Evolutionary conservation across 139 green algal genomes (phyloP).

Genomic region (Chlamydomonas incerta): DNA sequence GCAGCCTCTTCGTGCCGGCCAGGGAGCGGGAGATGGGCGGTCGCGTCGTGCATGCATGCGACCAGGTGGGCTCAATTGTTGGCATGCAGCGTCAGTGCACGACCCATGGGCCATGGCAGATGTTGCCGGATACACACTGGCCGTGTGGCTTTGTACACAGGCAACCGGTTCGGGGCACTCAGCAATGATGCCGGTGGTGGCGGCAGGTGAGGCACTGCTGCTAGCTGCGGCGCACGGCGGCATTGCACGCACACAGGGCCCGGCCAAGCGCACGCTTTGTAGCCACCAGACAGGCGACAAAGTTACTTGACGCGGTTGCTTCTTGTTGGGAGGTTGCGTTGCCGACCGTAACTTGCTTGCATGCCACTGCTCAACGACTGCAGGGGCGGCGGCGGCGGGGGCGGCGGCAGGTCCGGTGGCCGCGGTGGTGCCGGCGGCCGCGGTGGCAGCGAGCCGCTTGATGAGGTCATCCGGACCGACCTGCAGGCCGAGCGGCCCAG

Average conservation of each 20-base stretch:
- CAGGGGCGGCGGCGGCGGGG: neutral
- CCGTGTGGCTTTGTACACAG: neutral
- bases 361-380: neutral
- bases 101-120: too few relatives aligned
- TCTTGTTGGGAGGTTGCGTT: neutral
- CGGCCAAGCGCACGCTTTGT: too few relatives aligned
- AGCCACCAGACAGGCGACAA: too few relatives aligned
- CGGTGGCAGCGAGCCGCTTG: neutral
- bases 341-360: too few relatives aligned
- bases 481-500: conserved; percentile 54
- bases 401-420: neutral
- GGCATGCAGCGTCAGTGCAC: too few relatives aligned
- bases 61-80: too few relatives aligned
- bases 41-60: too few relatives aligned
- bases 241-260: too few relatives aligned
- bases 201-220: neutral
- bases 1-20: too few relatives aligned
- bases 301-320: too few relatives aligned
- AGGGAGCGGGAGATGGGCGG: too few relatives aligned
- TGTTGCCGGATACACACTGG: neutral
- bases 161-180: conserved; percentile 11
- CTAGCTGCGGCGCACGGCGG: neutral
- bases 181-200: neutral
- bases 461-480: conserved; percentile 56
- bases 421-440: neutral